These are phyloP conservation scores for Candida pini DNA, from an alignment of 805 yeast species.

Conservation along the genomic window DNA sequence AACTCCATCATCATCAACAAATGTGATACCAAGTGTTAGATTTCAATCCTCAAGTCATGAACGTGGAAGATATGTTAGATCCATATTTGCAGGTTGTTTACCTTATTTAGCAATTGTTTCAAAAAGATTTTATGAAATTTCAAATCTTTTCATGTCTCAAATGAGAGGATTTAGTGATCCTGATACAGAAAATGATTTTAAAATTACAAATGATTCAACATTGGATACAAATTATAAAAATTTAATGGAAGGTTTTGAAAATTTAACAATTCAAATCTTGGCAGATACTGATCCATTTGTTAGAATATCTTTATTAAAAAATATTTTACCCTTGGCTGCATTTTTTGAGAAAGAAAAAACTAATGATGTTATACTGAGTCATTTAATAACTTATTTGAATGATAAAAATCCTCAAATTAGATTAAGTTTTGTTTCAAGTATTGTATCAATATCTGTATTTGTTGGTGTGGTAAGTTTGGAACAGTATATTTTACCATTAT, in stretches of 20 bases:
- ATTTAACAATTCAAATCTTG: slow-evolving; percentile 55
- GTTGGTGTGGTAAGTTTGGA: slow-evolving; percentile 81
- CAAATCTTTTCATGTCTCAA: slow-evolving; percentile 39
- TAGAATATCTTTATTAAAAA: slow-evolving; percentile 59
- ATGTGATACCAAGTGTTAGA: background rate
- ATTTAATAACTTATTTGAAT: slow-evolving; percentile 84
- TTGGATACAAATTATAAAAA: slow-evolving; percentile 37
- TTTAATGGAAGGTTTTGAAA: slow-evolving; percentile 54
- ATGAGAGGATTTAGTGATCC: slow-evolving; percentile 31
- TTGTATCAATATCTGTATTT: slow-evolving; percentile 69
- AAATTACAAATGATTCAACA: slow-evolving; percentile 27
- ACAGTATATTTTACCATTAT: slow-evolving; percentile 79
- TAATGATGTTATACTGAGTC: slow-evolving; percentile 83
- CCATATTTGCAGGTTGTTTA: slow-evolving; percentile 65
- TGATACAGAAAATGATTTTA: slow-evolving; percentile 37
- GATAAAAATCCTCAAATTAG: slow-evolving; percentile 67
- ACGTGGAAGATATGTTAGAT: slow-evolving; percentile 42
- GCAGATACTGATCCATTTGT: slow-evolving; percentile 68
- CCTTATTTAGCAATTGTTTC: slow-evolving; percentile 69
- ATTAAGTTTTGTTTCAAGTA: slow-evolving; percentile 63
- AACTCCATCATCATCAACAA: slow-evolving; percentile 6
- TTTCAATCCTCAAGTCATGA: slow-evolving; percentile 3
- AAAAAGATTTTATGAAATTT: slow-evolving; percentile 56
- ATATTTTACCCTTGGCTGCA: slow-evolving; percentile 72
- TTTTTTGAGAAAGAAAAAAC: slow-evolving; percentile 85